phyloP scores from a whole-genome alignment of 2,329 filamentous ascomycete genomes.

The Penicillium oxalicum region DNA sequence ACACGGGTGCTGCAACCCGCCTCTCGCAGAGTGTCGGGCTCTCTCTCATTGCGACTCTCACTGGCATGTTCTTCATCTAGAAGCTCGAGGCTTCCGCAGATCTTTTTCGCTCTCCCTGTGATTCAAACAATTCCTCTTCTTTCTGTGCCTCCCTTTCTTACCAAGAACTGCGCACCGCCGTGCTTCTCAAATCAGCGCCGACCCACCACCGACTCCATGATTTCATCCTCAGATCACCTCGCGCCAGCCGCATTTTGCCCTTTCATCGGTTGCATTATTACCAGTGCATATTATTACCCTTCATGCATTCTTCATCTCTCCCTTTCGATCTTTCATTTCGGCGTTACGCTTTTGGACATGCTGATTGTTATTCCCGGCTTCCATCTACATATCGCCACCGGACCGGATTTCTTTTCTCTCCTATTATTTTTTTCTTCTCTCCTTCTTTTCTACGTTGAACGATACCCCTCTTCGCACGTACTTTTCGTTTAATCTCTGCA shows the following conservation, averaged over 20 bases:
- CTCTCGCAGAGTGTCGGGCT: constrained; percentile 10
- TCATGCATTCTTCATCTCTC: too few species aligned
- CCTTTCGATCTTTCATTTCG: too few species aligned
- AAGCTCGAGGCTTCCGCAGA: neutral
- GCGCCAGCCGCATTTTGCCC: too few species aligned
- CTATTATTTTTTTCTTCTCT: neutral
- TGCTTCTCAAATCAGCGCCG: too few species aligned
- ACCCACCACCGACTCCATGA: neutral
- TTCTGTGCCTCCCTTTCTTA: neutral
- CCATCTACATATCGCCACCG: neutral
- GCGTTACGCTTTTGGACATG: too few species aligned
- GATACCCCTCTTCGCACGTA: constrained; percentile 15
- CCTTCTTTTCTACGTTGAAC: constrained; percentile 1
- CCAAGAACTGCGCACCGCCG: neutral
- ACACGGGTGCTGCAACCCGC: constrained; percentile 11
- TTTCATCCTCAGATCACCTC: too few species aligned
- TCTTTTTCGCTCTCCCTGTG: neutral
- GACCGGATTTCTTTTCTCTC: neutral
- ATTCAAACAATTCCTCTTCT: neutral
- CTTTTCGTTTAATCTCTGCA: constrained; percentile 3
- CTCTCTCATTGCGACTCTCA: constrained; percentile 12
- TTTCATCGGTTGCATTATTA: too few species aligned
- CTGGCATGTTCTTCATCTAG: constrained; percentile 11
- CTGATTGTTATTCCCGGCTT: neutral
- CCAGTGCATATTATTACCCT: too few species aligned